Percentiles rank a stretch among this genome's conserved stretches.
Evolutionary conservation across 305 asterid species (phyloP).

Genomic region (Salvia sclarea): DNA sequence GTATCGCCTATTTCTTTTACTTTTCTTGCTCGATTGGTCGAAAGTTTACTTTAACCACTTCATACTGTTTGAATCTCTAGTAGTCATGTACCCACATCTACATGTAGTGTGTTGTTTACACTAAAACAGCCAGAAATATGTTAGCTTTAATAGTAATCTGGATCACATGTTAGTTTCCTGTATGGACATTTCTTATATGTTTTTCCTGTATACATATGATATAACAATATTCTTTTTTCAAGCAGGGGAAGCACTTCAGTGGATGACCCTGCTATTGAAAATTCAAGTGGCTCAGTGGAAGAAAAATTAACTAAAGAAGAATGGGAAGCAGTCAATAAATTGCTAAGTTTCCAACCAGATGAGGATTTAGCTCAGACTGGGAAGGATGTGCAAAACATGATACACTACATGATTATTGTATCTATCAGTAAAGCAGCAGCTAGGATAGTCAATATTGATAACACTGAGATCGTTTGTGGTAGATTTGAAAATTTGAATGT

Average conservation of each 20-base stretch:
- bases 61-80: slow-evolving; percentile 7
- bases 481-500: slow-evolving; percentile 91
- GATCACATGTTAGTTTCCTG: slow-evolving; percentile 20
- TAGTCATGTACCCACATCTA: background rate
- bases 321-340: slow-evolving; percentile 95
- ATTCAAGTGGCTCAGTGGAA: slow-evolving; percentile 62
- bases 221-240: slow-evolving; percentile 15
- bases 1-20: slow-evolving; percentile 13
- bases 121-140: slow-evolving; percentile 19
- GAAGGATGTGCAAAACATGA: slow-evolving; percentile 79
- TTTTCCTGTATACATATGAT: slow-evolving; percentile 13
- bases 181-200: slow-evolving; percentile 3
- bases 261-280: slow-evolving; percentile 56
- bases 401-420: slow-evolving; percentile 68
- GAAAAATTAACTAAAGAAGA: slow-evolving; percentile 91
- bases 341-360: slow-evolving; percentile 89
- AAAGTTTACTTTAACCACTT: slow-evolving; percentile 15
- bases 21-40: slow-evolving; percentile 24
- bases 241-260: slow-evolving; percentile 69
- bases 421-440: slow-evolving; percentile 92
- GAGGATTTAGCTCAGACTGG: slow-evolving; percentile 73
- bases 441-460: slow-evolving; percentile 67
- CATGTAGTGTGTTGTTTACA: slow-evolving; percentile 6
- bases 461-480: slow-evolving; percentile 89
- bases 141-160: slow-evolving; percentile 18